Conservation (phyloP, 1,284 basidiomycete species). For the Puccinia horiana region DNA sequence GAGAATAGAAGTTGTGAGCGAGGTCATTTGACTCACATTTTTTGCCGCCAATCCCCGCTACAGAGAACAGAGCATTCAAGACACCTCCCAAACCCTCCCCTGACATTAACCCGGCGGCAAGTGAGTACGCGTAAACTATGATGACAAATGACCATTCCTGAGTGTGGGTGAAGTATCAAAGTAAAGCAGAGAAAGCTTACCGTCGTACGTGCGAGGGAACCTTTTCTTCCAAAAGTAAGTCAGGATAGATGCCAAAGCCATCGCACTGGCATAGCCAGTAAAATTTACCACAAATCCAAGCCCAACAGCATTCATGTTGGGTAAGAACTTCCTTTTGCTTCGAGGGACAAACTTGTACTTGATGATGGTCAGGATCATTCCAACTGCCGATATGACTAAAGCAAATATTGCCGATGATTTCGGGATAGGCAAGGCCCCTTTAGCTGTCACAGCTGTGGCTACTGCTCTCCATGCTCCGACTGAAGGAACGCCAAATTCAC, state of each 20-base stretch:
- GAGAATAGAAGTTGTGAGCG: neutral
- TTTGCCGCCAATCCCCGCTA: conserved; percentile 51
- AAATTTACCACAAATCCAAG: conserved; percentile 66
- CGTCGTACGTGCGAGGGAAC: conserved; percentile 62
- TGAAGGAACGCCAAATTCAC: conserved; percentile 67
- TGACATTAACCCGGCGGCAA: conserved; percentile 67
- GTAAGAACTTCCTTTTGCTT: conserved; percentile 65
- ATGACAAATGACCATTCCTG: neutral
- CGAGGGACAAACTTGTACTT: conserved; percentile 66
- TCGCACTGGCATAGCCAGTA: conserved; percentile 64
- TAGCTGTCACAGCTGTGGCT: conserved; percentile 63
- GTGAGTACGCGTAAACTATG: conserved; percentile 67
- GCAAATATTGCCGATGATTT: conserved; percentile 68
- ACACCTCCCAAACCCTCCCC: conserved; percentile 72
- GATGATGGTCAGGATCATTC: conserved; percentile 63
- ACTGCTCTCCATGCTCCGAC: conserved; percentile 69
- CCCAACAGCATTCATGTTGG: conserved; percentile 70
- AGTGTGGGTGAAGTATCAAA: neutral
- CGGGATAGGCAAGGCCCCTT: conserved; percentile 62
- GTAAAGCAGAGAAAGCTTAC: neutral
- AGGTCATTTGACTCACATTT: conserved; percentile 15
- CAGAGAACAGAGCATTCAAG: conserved; percentile 63
- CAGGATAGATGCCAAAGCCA: conserved; percentile 60
- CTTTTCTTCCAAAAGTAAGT: conserved; percentile 63
- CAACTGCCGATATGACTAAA: conserved; percentile 64